Evolutionary conservation across 495 filamentous ascomycete species (phyloP), one percentile per base, ranked within the genome.

Genomic region (Pseudevernia furfuracea): DNA sequence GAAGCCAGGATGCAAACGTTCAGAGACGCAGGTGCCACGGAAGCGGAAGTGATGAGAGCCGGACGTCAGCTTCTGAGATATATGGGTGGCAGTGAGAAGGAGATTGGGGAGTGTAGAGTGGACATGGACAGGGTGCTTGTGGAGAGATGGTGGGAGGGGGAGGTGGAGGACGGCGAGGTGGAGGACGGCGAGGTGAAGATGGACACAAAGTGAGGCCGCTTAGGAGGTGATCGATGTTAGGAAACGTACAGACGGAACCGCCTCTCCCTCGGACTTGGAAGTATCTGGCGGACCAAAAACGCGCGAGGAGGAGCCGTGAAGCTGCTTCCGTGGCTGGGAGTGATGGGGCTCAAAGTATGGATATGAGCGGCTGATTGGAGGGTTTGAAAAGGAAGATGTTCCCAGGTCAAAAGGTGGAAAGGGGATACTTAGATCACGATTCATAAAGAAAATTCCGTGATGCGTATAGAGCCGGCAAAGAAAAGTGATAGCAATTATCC

Each of bases 21-120:
- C 43, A 60, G 43, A 9, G 56, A 53, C 6, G 48, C 21, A 36
- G 62, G 62, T 8, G 56, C n/a, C 8, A 41, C 30, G n/a, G 56
- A 60, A 21, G 23, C 21, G n/a, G 56, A 64, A 36, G 4, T 36
- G 17, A 36, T n/a, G 30, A 36, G 19, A 1, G 60, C 60, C 4
- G 60, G 60, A 62, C 60, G 60, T 37, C 60, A 38, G 43, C 30
- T 48, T 21, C 60, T 62, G 30, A 23, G 30, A 8, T 44, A 21
- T 14, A 0, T 25, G 28, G 44, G 48, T 14, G 60, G 28, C n/a
- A 53, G 41, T 14, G 43, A 59, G 11, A 46, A 48, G 21, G 57
- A 64, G 41, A 21, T 46, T 6, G 30, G 30, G 21, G 55, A 49
- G 11, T 38, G 55, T n/a, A 32, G 7, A 3, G 46, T 58, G 6